These are phyloP conservation scores for Agrocybe chaxingu DNA, from an alignment of 768 basidiomycete species.

Conservation along the genomic window DNA sequence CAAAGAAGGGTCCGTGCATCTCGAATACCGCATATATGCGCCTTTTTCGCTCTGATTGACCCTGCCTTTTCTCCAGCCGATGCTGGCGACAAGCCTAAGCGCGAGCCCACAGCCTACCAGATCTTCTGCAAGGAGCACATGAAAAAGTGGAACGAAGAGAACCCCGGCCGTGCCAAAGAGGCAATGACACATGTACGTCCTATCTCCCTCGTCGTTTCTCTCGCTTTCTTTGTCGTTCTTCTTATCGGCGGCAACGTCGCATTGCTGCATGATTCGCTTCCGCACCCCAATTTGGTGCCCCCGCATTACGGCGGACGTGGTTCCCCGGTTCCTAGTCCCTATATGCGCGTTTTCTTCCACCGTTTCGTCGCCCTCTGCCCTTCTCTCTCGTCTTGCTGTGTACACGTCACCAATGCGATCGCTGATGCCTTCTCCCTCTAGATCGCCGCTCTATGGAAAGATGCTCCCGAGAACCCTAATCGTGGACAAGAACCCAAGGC, in stretches of 20 bases:
- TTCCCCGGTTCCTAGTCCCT: too few species aligned
- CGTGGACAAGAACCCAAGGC: slow-evolving; percentile 49
- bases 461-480: slow-evolving; percentile 63
- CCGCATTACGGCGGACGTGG: too few species aligned
- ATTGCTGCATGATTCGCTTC: too few species aligned
- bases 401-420: too few species aligned
- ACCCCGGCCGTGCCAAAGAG: slow-evolving; percentile 50
- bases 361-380: too few species aligned
- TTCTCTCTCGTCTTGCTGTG: too few species aligned
- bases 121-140: slow-evolving; percentile 54
- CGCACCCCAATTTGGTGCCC: too few species aligned
- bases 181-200: slow-evolving; percentile 45
- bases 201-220: background rate
- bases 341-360: too few species aligned
- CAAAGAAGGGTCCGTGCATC: slow-evolving; percentile 26
- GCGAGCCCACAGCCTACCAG: slow-evolving; percentile 59
- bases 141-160: slow-evolving; percentile 53
- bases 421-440: slow-evolving; percentile 15
- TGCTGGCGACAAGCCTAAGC: slow-evolving; percentile 48
- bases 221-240: background rate
- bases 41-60: slow-evolving; percentile 1
- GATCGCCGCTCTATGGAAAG: slow-evolving; percentile 57
- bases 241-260: background rate
- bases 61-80: slow-evolving; percentile 18
- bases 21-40: background rate